phyloP scores from a whole-genome alignment of 805 yeast genomes.

The Wickerhamiella galacta region DNA sequence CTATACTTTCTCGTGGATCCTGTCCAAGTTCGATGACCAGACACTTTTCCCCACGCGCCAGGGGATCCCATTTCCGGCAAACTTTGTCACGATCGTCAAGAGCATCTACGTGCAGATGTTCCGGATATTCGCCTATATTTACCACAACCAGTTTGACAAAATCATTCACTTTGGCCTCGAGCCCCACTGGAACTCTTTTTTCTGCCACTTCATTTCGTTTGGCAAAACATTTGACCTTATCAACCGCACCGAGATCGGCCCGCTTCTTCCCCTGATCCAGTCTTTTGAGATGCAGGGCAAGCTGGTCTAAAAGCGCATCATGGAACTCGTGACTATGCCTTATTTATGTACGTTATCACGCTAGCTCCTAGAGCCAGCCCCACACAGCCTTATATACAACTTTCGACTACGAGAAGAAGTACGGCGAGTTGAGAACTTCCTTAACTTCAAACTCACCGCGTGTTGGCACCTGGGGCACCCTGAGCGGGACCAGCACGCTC shows the following conservation, averaged over 20 bases:
- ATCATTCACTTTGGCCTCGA: conserved; percentile 82
- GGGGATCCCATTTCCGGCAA: conserved; percentile 78
- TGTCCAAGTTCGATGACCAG: conserved; percentile 75
- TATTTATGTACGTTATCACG: no score
- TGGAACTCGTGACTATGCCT: no score
- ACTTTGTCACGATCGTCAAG: conserved; percentile 64
- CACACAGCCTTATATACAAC: no score
- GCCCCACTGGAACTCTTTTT: conserved; percentile 96
- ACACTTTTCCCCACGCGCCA: conserved; percentile 79
- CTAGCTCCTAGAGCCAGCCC: no score
- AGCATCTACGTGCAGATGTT: conserved; percentile 86
- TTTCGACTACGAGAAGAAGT: conserved; percentile 42
- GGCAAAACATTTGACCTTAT: conserved; percentile 68
- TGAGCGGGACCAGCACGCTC: conserved; percentile 47
- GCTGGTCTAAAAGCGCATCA: conserved; percentile 33
- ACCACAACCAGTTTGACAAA: conserved; percentile 87
- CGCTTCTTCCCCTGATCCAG: conserved; percentile 60
- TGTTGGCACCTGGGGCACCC: conserved; percentile 54
- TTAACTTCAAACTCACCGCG: conserved; percentile 74
- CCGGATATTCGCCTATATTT: conserved; percentile 87
- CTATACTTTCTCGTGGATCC: conserved; percentile 78
- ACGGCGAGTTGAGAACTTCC: conserved; percentile 52
- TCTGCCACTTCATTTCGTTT: conserved; percentile 84
- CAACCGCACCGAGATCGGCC: conserved; percentile 64
- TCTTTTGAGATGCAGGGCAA: conserved; percentile 76